Conservation (phyloP, 1,139 yeast species). For the Insectozyma bohioensis region DNA sequence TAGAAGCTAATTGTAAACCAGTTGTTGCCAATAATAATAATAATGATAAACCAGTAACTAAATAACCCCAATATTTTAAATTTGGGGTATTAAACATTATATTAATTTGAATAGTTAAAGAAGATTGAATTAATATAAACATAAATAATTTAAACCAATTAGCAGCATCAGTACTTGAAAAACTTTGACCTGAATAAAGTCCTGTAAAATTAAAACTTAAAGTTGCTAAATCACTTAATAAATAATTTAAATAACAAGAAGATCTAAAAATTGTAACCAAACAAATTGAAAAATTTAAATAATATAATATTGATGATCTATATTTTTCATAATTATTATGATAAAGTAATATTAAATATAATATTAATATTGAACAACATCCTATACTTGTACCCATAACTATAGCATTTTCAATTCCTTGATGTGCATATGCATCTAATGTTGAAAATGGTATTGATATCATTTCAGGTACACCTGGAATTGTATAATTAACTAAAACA, state of each 20-base stretch:
- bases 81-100: constrained; percentile 64
- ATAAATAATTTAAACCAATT: constrained; percentile 60
- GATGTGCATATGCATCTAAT: constrained; percentile 7
- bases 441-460: constrained; percentile 9
- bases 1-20: constrained; percentile 50
- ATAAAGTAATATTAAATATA: constrained; percentile 31
- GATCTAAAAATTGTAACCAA: constrained; percentile 57
- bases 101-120: constrained; percentile 69
- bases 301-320: constrained; percentile 54
- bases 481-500: constrained; percentile 9
- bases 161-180: constrained; percentile 51
- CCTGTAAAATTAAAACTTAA: constrained; percentile 54
- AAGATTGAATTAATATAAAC: constrained; percentile 56
- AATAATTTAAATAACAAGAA: constrained; percentile 52
- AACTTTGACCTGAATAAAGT: constrained; percentile 24
- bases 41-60: constrained; percentile 40
- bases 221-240: constrained; percentile 52
- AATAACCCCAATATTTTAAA: constrained; percentile 34
- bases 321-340: constrained; percentile 37
- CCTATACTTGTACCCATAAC: constrained; percentile 29
- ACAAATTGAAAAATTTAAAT: constrained; percentile 63
- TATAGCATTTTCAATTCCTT: constrained; percentile 6
- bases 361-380: constrained; percentile 22
- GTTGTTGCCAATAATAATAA: constrained; percentile 50
- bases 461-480: constrained; percentile 10